Evolutionary conservation across 2,329 filamentous ascomycete genomes (phyloP).

Genomic region (Trichoderma sp.): DNA sequence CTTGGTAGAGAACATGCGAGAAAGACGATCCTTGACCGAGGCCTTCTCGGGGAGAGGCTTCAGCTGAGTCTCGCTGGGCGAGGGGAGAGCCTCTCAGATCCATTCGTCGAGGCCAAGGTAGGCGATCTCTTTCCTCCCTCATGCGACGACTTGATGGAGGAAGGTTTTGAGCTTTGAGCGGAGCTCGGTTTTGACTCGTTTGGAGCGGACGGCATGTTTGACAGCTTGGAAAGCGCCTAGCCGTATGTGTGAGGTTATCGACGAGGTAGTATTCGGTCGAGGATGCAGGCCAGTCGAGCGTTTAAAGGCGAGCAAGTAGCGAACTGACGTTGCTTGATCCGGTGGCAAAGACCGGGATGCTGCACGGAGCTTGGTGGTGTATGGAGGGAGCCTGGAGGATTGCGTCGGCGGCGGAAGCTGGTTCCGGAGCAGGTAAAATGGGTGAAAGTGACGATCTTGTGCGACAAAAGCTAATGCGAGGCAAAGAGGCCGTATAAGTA

Average conservation of each 20-base stretch:
- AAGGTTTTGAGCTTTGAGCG: conserved; percentile 49
- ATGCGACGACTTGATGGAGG: conserved; percentile 53
- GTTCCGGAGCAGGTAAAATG: conserved; percentile 3
- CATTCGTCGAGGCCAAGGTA: conserved; percentile 42
- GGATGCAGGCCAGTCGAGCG: neutral
- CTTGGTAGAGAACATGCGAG: conserved; percentile 65
- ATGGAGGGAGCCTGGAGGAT: conserved; percentile 9
- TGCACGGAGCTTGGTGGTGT: neutral
- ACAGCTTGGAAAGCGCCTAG: neutral
- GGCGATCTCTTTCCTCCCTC: conserved; percentile 45
- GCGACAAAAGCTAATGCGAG: neutral
- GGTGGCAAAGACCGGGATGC: conserved; percentile 15
- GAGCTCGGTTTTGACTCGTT: conserved; percentile 42
- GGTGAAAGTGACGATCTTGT: conserved; percentile 4
- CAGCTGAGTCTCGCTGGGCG: conserved; percentile 27
- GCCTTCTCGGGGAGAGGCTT: conserved; percentile 53
- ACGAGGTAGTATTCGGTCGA: neutral
- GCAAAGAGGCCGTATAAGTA: neutral
- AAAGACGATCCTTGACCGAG: conserved; percentile 64
- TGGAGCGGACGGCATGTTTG: conserved; percentile 39
- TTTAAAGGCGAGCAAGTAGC: neutral
- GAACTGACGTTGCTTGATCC: neutral
- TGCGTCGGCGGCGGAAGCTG: conserved; percentile 15
- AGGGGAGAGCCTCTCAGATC: conserved; percentile 31
- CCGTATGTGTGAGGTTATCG: neutral